Evolutionary conservation across 75 land plant species (phyloP).

Genomic region (Picea glauca): DNA sequence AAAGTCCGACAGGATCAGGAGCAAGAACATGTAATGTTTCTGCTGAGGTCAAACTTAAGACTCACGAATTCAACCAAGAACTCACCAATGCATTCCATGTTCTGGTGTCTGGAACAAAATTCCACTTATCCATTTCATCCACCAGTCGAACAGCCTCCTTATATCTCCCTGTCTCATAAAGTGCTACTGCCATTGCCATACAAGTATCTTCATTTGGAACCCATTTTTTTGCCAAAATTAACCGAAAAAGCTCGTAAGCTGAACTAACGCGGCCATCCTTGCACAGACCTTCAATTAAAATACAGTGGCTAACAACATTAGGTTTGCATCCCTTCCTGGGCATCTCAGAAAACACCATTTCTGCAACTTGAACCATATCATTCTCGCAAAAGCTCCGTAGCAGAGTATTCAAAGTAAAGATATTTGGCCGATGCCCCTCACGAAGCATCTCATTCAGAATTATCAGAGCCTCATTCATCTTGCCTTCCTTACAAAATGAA

Average conservation of each 20-base stretch:
- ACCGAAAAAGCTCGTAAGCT: not conserved
- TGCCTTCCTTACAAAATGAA: constrained; percentile 11
- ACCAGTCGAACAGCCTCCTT: constrained; percentile 3
- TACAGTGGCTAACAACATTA: constrained; percentile 4
- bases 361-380: not conserved
- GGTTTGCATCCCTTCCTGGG: not conserved
- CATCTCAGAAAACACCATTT: not conserved
- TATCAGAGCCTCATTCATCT: not conserved
- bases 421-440: not conserved
- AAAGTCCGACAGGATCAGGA: not conserved
- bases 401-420: constrained; percentile 10
- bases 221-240: not conserved
- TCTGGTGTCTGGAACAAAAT: not conserved
- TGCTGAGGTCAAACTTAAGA: not conserved
- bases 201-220: constrained; percentile 7
- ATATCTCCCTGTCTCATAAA: not conserved
- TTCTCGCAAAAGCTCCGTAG: not conserved
- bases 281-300: constrained; percentile 11
- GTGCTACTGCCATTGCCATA: not conserved
- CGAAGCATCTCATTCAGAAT: constrained; percentile 13
- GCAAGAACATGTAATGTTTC: not conserved
- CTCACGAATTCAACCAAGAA: constrained; percentile 1
- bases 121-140: constrained; percentile 7
- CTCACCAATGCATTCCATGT: constrained; percentile 11
- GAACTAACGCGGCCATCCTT: not conserved